Evolutionary conservation across 257 asterid genomes (phyloP), one percentile per base, ranked within the genome.

Genomic region (Solanum etuberosum): DNA sequence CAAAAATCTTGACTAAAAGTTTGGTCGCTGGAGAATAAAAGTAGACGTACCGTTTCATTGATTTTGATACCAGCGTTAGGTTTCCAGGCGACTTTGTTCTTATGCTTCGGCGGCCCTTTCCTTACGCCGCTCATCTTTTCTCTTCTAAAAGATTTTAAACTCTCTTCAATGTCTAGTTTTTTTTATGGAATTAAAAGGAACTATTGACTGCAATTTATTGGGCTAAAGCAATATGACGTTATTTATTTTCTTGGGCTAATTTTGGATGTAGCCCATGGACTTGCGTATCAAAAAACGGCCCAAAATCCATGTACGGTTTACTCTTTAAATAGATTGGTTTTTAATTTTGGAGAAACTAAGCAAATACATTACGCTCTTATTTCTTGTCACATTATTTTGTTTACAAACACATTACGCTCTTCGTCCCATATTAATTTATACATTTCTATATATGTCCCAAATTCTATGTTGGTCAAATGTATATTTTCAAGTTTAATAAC

Each of bases 101-200:
- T 95, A 93, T 96, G 98, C 91, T 94, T 96, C 25, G 95, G 98
- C 73, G 97, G 96, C 84, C 99, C 98, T 86, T 87, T 91, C 42
- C 91, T 83, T 88, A 91, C 88, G 91, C 92, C 67, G 88, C 92
- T 95, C 97, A 92, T 94, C 89, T 87, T 27, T 70, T 34, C 4
- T 12, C 6, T 37, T 74, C 51, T 35, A 37, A 21, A 35, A 73
- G 18, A 18, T 5, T 8, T 9, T 27, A 0, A 73, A 0, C 31
- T 35, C 31, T 7, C 48, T 35, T 35, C 48, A 20, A 20, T 34
- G 14, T 32, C 5, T 57, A 5, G 23, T 46, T 46, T 46, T 46
- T 46, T 46, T 46, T 2, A 46, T 46, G 57, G 20, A 46, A 46
- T 2, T 14, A 46, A 16, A 46, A 46, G 1, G 20, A 46, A 46